phyloP scores from a whole-genome alignment of 441 rosid genomes.

The Iberis amara region DNA sequence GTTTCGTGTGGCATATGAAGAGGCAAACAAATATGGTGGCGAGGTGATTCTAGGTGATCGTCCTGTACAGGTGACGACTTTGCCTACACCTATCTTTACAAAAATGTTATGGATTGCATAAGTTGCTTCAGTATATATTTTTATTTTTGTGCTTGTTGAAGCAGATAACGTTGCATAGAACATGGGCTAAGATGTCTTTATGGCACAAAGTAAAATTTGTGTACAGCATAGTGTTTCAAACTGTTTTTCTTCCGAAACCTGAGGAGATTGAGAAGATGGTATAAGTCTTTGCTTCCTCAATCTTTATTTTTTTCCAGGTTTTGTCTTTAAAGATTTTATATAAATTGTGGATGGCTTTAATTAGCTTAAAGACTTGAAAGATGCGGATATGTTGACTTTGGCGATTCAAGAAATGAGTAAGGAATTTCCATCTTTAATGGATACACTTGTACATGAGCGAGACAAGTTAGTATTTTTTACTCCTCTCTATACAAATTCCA shows the following conservation, averaged over 20 bases:
- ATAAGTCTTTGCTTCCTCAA: constrained; percentile 47
- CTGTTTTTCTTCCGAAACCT: constrained; percentile 70
- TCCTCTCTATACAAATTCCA: too few relatives aligned
- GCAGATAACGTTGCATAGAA: constrained; percentile 71
- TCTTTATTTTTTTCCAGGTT: too few relatives aligned
- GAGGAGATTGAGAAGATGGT: constrained; percentile 90
- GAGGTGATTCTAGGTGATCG: constrained; percentile 97
- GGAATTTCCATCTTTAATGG: constrained; percentile 84
- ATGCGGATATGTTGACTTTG: constrained; percentile 80
- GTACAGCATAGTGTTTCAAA: constrained; percentile 67
- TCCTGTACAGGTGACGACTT: constrained; percentile 30
- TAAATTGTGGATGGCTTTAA: too few relatives aligned
- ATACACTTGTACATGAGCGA: constrained; percentile 89
- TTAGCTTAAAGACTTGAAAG: constrained; percentile 90
- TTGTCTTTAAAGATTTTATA: too few relatives aligned
- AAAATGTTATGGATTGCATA: constrained; percentile 5
- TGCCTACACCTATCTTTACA: too few relatives aligned
- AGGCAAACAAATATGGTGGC: constrained; percentile 81
- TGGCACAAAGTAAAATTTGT: constrained; percentile 81
- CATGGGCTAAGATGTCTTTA: constrained; percentile 92
- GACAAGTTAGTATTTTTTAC: constrained; percentile 77
- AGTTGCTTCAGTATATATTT: constrained; percentile 37
- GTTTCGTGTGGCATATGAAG: constrained; percentile 92
- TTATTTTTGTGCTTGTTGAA: constrained; percentile 23
- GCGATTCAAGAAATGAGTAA: constrained; percentile 95